Conservation (phyloP, 495 filamentous ascomycete genomes). For the Aspergillus diversus region DNA sequence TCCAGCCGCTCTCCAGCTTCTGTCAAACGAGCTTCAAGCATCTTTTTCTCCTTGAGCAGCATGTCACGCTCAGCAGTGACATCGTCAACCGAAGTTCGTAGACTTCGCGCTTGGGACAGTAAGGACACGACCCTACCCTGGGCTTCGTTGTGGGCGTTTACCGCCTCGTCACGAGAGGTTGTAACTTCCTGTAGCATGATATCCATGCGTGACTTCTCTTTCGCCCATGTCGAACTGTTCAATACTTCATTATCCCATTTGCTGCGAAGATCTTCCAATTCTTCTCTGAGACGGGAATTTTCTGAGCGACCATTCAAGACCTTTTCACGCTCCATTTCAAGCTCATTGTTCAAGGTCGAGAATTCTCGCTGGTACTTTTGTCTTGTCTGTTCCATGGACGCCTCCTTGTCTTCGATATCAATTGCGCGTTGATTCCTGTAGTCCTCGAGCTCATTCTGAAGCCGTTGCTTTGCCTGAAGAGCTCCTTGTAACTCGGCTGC, state of each 20-base stretch:
- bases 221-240: conserved; percentile 97
- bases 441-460: conserved; percentile 97
- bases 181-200: conserved; percentile 88
- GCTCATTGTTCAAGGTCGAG: conserved; percentile 81
- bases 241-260: conserved; percentile 99
- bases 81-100: conserved; percentile 86
- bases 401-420: conserved; percentile 96
- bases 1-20: conserved; percentile 93
- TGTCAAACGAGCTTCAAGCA: conserved; percentile 81
- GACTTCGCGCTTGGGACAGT: conserved; percentile 85
- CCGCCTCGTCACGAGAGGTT: conserved; percentile 88
- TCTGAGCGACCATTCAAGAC: conserved; percentile 68
- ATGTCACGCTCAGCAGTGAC: conserved; percentile 82
- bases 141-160: conserved; percentile 90
- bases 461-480: conserved; percentile 86
- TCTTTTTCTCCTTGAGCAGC: conserved; percentile 85
- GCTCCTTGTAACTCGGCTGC: conserved; percentile 86
- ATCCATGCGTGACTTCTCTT: conserved; percentile 93
- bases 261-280: conserved; percentile 89
- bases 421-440: conserved; percentile 94
- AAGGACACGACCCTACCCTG: conserved; percentile 89
- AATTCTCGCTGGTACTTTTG: conserved; percentile 97
- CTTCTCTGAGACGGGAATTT: conserved; percentile 80
- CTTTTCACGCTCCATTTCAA: conserved; percentile 92
- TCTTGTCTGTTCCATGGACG: conserved; percentile 93